Base-by-base conservation (phyloP, 768 basidiomycete species). In the Boletus pseudo-olivaceus region DNA sequence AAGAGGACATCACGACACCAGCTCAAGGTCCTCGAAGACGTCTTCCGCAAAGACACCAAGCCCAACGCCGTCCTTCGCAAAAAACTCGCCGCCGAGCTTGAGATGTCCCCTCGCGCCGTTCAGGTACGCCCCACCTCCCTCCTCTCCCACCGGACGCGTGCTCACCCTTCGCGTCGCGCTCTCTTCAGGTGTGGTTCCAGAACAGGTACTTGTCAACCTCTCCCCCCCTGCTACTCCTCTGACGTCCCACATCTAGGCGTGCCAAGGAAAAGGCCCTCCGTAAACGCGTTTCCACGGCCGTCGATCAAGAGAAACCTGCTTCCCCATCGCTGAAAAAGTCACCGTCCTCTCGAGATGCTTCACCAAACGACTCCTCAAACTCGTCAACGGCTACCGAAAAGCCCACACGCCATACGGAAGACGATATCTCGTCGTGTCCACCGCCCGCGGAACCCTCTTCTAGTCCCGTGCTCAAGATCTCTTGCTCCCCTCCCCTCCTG, bases 81-180 rank as follows among this genome's bases (percentile, higher is more conserved):
- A 70, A 78, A 82, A 58, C 82, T 98, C 49, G 88, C 93, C 0
- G 73, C 78, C 10, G 80, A 93, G 73, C 82, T 98, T 53, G 86
- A 85, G 57, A 98, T 98, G 95, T 89, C 90, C 10, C 84, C 93
- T 20, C 78, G 95, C 56, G 93, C 92, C n/a, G 90, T 98, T 2
- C 95, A 98, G 81, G 95, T 96, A 53, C 78, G 82, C 39, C 33
- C 49, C 42, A 29, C 14, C n/a, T 34, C 39, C 20, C 41, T 29
- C 39, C 44, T 37, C 50, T 50, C 42, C 20, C 32, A 17, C 29
- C 38, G 53, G 47, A 47, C 62, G 50, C 57, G 56, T 61, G 60
- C 64, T 65, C 62, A 61, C 55, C 20, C 27, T 6, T 7, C 33
- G 34, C 52, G 53, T 61, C 70, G 60, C 55, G 52, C 56, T 33